These are phyloP conservation scores for Lasiodiplodia sp. DNA, from an alignment of 2,329 filamentous ascomycete genomes.

Conservation along the genomic window DNA sequence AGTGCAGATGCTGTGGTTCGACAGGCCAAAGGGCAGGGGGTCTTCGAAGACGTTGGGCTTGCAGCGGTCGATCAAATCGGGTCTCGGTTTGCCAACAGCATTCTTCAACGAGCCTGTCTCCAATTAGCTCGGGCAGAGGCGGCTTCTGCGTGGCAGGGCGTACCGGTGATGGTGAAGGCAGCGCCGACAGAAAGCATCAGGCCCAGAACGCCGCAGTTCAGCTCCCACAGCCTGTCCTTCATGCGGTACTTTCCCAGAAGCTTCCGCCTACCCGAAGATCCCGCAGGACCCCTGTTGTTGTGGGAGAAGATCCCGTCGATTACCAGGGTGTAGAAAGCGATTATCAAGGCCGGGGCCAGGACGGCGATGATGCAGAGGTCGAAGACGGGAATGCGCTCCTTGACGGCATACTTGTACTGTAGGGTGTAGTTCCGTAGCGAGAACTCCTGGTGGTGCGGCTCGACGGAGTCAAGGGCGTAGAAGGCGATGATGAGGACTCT, in stretches of 20 bases:
- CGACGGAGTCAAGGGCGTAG: conserved; percentile 59
- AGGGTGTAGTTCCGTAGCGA: conserved; percentile 63
- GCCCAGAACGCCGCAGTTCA: conserved; percentile 67
- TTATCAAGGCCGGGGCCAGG: conserved; percentile 58
- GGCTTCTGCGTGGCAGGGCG: conserved; percentile 30
- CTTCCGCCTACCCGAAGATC: conserved; percentile 39
- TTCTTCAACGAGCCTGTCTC: conserved; percentile 60
- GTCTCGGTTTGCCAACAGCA: conserved; percentile 65
- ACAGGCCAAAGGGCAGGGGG: conserved; percentile 49
- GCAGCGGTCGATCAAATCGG: conserved; percentile 66
- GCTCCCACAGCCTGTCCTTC: conserved; percentile 66
- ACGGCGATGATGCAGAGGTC: conserved; percentile 59
- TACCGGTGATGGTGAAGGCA: conserved; percentile 64
- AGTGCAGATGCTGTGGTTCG: conserved; percentile 59
- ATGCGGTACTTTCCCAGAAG: conserved; percentile 57
- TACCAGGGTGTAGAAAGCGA: conserved; percentile 63
- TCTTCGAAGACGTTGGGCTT: conserved; percentile 48
- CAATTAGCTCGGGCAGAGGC: conserved; percentile 23
- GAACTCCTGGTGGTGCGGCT: conserved; percentile 66
- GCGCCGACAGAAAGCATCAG: conserved; percentile 60
- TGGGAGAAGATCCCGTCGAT: conserved; percentile 65
- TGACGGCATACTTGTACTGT: conserved; percentile 63
- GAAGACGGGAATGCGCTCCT: conserved; percentile 62
- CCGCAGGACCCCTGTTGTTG: conserved; percentile 50
- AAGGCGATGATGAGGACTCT: conserved; percentile 62